Percentiles rank a stretch among this genome's conserved stretches.
These are phyloP conservation scores for Boletus coccyginus DNA, from an alignment of 768 basidiomycete species.

Conservation along the genomic window DNA sequence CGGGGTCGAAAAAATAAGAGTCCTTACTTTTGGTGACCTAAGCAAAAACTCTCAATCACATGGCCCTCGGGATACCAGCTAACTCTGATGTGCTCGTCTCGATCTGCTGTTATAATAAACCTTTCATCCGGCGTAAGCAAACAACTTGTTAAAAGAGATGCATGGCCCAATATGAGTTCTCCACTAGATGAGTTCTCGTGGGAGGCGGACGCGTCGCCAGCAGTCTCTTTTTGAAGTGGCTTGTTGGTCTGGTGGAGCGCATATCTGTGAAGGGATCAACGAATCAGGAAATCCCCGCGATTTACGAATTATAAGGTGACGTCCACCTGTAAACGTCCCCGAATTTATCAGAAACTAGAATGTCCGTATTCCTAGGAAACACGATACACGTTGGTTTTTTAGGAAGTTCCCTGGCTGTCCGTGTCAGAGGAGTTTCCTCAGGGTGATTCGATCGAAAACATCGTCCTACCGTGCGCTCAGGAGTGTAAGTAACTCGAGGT, in stretches of 20 bases:
- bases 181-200: constrained; percentile 73
- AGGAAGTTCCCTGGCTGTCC: constrained; percentile 60
- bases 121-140: constrained; percentile 64
- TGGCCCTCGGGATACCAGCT: constrained; percentile 88
- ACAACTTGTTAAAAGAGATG: constrained; percentile 78
- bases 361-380: constrained; percentile 60
- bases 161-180: constrained; percentile 79
- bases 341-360: constrained; percentile 91
- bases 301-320: not conserved
- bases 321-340: constrained; percentile 86
- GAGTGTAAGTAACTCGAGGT: constrained; percentile 51
- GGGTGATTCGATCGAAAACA: not conserved
- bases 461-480: constrained; percentile 58
- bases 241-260: constrained; percentile 40
- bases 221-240: constrained; percentile 25
- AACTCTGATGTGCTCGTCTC: constrained; percentile 94
- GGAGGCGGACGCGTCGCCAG: constrained; percentile 40
- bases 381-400: constrained; percentile 76
- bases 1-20: not conserved
- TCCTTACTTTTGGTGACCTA: constrained; percentile 78
- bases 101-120: constrained; percentile 84
- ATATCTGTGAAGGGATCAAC: constrained; percentile 45
- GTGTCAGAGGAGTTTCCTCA: not conserved
- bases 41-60: constrained; percentile 81
- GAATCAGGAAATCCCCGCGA: not conserved